Evolutionary conservation across 116 monocot species (phyloP).

Genomic region (Iris pallida): DNA sequence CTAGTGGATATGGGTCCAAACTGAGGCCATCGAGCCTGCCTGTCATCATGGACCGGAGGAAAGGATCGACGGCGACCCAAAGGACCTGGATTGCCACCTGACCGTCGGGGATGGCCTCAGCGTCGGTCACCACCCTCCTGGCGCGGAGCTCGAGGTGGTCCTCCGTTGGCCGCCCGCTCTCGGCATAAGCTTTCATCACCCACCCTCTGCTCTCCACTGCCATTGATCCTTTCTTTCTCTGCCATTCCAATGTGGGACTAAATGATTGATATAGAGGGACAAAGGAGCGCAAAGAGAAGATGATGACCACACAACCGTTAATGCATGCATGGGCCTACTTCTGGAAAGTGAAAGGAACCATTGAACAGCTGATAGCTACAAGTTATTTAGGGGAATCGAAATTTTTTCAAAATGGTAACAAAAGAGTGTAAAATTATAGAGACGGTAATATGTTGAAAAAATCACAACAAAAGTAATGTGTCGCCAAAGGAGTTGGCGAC

Average conservation of each 20-base stretch:
- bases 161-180: neutral
- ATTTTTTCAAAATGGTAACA: too few species aligned
- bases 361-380: too few species aligned
- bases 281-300: too few species aligned
- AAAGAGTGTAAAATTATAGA: too few species aligned
- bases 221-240: too few species aligned
- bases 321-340: too few species aligned
- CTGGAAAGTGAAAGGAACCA: too few species aligned
- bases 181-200: conserved; percentile 9
- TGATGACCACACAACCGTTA: too few species aligned
- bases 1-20: neutral
- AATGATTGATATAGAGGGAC: neutral
- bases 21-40: conserved; percentile 4
- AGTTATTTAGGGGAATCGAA: too few species aligned
- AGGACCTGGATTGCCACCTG: conserved; percentile 3
- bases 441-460: too few species aligned
- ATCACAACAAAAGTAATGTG: too few species aligned
- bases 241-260: neutral
- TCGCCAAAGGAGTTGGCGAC: too few species aligned
- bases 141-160: conserved; percentile 7
- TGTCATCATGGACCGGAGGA: conserved; percentile 10
- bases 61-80: conserved; percentile 5
- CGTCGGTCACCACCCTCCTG: neutral
- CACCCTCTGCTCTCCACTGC: conserved; percentile 4
- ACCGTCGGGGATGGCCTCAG: neutral